Base-by-base conservation (phyloP, 1,284 basidiomycete species). In the Flammula alnicola region DNA sequence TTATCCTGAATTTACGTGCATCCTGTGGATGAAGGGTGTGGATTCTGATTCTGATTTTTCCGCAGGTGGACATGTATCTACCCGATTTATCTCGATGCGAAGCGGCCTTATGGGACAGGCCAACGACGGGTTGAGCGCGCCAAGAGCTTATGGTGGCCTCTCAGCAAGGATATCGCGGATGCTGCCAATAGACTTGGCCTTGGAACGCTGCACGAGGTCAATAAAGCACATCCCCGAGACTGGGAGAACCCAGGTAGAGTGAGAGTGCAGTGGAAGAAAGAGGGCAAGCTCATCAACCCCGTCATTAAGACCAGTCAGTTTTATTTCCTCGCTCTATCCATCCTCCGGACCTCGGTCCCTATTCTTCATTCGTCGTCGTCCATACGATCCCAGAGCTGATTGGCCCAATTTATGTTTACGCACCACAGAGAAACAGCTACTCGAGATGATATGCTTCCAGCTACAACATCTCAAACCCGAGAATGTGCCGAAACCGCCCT, bases 161-260 rank as follows among this genome's bases (percentile, higher is more conserved):
- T 95, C 48, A 93, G 91, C 69, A 88, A 91, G 56, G 90, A 94
- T 65, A 94, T 98, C 49, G 90, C 92, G 4, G 87, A 93, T 53
- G 94, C 93, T 1, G 87, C 88, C 23, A 80, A 77, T 57, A 73
- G 83, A 10, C 73, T 98, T 7, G 88, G 92, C 2, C 75, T 98
- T 2, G 83, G 85, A 9, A 86, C 87, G 5, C 78, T 95, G 2
- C 91, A 96, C 59, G 95, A 98, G 70, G 89, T 91, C 37, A 80
- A 84, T 65, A 96, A 95, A 70, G 79, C 83, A 23, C 95, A 98
- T 64, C 95, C 95, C 5, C 81, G 92, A 50, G 95, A 98, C 67
- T 98, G 95, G 95, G 94, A 92, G 65, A 98, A 98, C 65, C 93
- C 93, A 0, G 93, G 93, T 9, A 82, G 95, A 29, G 91, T 98